Evolutionary conservation across 2,329 filamentous ascomycete genomes (phyloP).

Genomic region (Exserohilum turcica): DNA sequence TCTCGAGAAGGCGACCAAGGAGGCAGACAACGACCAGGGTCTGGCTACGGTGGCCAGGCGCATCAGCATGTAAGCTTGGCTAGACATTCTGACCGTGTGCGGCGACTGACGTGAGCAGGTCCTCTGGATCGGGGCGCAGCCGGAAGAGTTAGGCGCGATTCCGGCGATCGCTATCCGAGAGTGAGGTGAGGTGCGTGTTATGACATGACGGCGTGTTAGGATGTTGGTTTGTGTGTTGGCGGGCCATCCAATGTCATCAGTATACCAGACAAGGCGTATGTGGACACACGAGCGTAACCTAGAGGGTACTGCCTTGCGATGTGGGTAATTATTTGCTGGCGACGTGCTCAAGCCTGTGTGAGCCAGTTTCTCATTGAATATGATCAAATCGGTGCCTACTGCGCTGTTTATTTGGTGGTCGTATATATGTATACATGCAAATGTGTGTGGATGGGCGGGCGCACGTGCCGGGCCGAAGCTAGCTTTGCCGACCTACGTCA

Average conservation of each 20-base stretch:
- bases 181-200: conserved; percentile 9
- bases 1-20: conserved; percentile 80
- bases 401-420: not conserved
- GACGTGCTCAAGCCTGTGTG: conserved; percentile 14
- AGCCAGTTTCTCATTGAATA: conserved; percentile 30
- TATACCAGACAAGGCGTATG: conserved; percentile 38
- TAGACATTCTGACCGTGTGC: not conserved
- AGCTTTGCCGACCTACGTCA: conserved; percentile 31
- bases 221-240: conserved; percentile 25
- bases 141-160: conserved; percentile 37
- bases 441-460: not conserved
- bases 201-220: conserved; percentile 13
- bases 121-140: conserved; percentile 48
- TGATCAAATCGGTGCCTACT: conserved; percentile 24
- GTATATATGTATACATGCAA: not conserved
- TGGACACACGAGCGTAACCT: conserved; percentile 30
- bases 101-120: conserved; percentile 42
- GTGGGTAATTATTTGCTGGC: conserved; percentile 40
- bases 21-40: conserved; percentile 90
- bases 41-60: conserved; percentile 85
- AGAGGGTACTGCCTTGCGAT: conserved; percentile 35
- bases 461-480: conserved; percentile 34
- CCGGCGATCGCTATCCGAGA: conserved; percentile 24
- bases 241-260: conserved; percentile 29
- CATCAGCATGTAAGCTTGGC: conserved; percentile 89